Conservation (phyloP, 1,284 basidiomycete genomes). For the Inonotus hispidus region DNA sequence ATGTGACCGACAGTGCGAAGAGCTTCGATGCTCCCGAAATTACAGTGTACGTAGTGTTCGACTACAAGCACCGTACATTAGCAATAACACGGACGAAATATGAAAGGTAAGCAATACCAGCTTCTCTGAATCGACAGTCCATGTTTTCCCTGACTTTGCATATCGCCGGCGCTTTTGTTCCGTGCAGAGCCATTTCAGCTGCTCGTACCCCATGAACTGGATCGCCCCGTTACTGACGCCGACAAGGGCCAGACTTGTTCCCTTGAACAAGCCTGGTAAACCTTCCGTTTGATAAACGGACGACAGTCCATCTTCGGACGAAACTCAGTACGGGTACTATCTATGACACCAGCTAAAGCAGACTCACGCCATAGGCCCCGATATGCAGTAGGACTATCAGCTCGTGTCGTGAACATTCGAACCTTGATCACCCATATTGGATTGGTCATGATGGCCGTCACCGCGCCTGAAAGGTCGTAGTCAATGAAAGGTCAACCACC, state of each 20-base stretch:
- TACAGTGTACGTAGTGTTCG: conserved; percentile 87
- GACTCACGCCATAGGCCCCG: conserved; percentile 72
- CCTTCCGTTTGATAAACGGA: conserved; percentile 75
- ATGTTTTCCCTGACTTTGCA: conserved; percentile 51
- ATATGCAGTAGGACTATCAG: conserved; percentile 65
- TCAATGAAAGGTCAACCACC: conserved; percentile 19
- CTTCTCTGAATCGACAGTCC: conserved; percentile 75
- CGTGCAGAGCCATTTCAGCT: conserved; percentile 89
- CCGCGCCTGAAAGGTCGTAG: conserved; percentile 58
- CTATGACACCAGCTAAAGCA: conserved; percentile 7
- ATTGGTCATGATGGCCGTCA: conserved; percentile 93
- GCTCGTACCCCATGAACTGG: conserved; percentile 96
- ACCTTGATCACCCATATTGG: conserved; percentile 99
- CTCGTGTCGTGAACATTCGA: conserved; percentile 86
- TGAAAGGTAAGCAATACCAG: conserved; percentile 44
- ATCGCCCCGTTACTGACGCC: conserved; percentile 95
- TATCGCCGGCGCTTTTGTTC: conserved; percentile 65
- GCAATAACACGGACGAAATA: neutral
- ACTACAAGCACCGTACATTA: conserved; percentile 40
- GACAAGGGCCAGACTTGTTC: conserved; percentile 83
- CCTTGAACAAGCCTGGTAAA: conserved; percentile 77
- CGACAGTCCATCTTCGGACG: conserved; percentile 65
- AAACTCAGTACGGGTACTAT: neutral
- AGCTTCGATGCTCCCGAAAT: conserved; percentile 93
- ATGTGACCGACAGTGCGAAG: conserved; percentile 80